These are phyloP conservation scores for Suillus paluster DNA, from an alignment of 768 basidiomycete genomes.

Conservation along the genomic window DNA sequence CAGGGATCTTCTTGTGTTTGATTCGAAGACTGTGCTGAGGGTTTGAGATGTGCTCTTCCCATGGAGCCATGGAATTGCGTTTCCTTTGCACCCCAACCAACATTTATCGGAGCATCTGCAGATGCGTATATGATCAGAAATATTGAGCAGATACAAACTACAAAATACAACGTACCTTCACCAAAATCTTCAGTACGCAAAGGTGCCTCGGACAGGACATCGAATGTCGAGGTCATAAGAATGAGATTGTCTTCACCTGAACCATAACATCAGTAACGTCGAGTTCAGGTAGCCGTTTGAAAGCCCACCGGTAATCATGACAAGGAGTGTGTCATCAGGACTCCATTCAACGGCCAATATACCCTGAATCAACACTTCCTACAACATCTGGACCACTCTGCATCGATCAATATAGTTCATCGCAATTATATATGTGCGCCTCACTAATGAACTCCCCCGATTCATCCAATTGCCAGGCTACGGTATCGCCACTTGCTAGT, in stretches of 20 bases:
- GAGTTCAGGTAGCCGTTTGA: not conserved
- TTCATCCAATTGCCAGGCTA: constrained; percentile 61
- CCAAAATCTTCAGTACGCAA: constrained; percentile 82
- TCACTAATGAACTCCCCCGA: constrained; percentile 46
- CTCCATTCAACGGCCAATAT: constrained; percentile 87
- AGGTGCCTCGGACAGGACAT: constrained; percentile 80
- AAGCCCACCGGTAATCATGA: constrained; percentile 73
- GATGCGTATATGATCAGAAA: constrained; percentile 14
- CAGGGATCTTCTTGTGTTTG: constrained; percentile 61
- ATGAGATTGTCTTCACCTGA: constrained; percentile 79
- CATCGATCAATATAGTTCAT: not conserved
- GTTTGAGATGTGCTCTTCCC: constrained; percentile 67
- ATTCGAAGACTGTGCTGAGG: constrained; percentile 53
- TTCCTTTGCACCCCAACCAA: constrained; percentile 96
- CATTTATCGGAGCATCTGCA: constrained; percentile 87
- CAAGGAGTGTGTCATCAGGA: constrained; percentile 89
- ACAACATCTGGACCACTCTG: constrained; percentile 63
- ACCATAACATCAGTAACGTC: constrained; percentile 1
- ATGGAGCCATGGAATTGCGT: constrained; percentile 98
- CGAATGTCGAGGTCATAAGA: constrained; percentile 88
- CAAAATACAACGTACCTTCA: constrained; percentile 52
- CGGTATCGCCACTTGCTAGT: constrained; percentile 85
- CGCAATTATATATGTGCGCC: constrained; percentile 17
- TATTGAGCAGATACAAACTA: not conserved
- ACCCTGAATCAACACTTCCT: constrained; percentile 84